Percentiles rank a stretch among this genome's conserved stretches.
phyloP scores from a whole-genome alignment of 352 stramenopile genomes.

The Phytophthora pisi region DNA sequence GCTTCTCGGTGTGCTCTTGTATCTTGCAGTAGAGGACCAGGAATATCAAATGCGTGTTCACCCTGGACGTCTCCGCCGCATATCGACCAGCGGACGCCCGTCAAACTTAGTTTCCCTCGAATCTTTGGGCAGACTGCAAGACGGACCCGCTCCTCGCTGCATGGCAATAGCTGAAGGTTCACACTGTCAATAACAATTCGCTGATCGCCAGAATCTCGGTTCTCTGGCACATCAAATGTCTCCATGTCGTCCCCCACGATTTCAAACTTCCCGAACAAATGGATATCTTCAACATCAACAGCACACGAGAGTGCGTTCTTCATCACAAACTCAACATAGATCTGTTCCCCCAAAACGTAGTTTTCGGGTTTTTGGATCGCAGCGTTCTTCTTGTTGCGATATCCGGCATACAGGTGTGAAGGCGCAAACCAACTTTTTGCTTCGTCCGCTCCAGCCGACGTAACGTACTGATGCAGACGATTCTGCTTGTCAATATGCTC shows the following conservation, averaged over 20 bases:
- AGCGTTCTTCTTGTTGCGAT: slow-evolving; percentile 59
- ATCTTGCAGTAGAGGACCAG: slow-evolving; percentile 80
- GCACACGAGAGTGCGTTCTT: slow-evolving; percentile 87
- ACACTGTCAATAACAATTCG: slow-evolving; percentile 69
- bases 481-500: slow-evolving; percentile 67
- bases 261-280: slow-evolving; percentile 82
- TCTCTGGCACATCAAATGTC: slow-evolving; percentile 58
- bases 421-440: slow-evolving; percentile 58
- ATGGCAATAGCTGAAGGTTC: slow-evolving; percentile 77
- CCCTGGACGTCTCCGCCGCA: slow-evolving; percentile 81
- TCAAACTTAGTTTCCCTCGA: slow-evolving; percentile 64
- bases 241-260: slow-evolving; percentile 22
- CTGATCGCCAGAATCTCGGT: slow-evolving; percentile 20
- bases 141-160: slow-evolving; percentile 76
- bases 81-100: slow-evolving; percentile 83
- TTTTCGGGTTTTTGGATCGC: slow-evolving; percentile 53
- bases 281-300: slow-evolving; percentile 81
- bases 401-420: slow-evolving; percentile 56
- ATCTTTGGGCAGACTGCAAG: slow-evolving; percentile 67
- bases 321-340: slow-evolving; percentile 90
- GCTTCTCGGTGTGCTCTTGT: slow-evolving; percentile 76
- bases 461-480: slow-evolving; percentile 63
- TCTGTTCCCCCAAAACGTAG: slow-evolving; percentile 74
- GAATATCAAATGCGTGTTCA: slow-evolving; percentile 84
- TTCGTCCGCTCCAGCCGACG: slow-evolving; percentile 20